Base-by-base conservation (phyloP, 2,329 filamentous ascomycete species). In the Colletotrichum spinosum region DNA sequence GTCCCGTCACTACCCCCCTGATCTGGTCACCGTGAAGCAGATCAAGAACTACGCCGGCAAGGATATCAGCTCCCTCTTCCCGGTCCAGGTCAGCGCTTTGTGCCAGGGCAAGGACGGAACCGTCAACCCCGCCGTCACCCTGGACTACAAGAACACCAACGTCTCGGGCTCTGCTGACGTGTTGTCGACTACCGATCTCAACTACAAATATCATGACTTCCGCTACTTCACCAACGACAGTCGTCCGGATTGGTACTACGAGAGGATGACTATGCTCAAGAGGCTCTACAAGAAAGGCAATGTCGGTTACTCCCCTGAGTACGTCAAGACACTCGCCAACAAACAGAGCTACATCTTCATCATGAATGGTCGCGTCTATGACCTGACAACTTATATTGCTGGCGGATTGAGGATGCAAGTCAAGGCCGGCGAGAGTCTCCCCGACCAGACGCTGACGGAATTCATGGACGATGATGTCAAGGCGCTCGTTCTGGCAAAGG, bases 191-290 rank as follows among this genome's bases (percentile, higher is more conserved):
- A 84, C 85, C 4, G 94, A 98, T 73, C 69, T 83, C 25, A 97
- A 97, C 73, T 82, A 89, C 25, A 81, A 87, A 68, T 99, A 97
- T 75, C 96, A 99, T 74, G 96, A 99, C 76, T 99, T 99, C 87
- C 89, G 96, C 65, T 89, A 86, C 74, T 94, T 88, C 74, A 93
- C 87, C 39, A 93, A 94, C 69, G 92, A 97, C 74, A 90, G 86
- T 55, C 90, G 94, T 10, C 89, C 90, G 2, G 93, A 97, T 74
- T 99, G 96, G 96, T 98, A 95, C 80, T 90, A 86, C 62, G 93
- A 99, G 79, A 90, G 94, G 76, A 93, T 97, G 86, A 84, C 89
- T 38, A 88, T 89, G 76, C 81, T 99, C 57, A 91, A 90, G 71
- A 79, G 87, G 38, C 90, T 89, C 70, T 98, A 91, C 83, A 91